Percentiles rank a stretch among this genome's conserved stretches.
Conservation (phyloP, 306 rosid species). For the Trichosanthes cucumerina region DNA sequence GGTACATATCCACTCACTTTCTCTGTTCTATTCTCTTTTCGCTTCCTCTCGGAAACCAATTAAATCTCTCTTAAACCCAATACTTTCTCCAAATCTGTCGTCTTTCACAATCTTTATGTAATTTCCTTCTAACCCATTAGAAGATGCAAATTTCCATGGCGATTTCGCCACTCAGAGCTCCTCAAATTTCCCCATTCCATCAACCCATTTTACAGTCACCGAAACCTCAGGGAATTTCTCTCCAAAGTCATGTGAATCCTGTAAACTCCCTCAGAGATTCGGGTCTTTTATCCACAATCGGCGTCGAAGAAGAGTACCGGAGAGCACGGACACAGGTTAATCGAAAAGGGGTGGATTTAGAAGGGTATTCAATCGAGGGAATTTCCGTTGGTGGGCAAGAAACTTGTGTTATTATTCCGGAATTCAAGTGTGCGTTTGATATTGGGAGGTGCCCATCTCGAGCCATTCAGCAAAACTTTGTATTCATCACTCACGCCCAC, state of each 20-base stretch:
- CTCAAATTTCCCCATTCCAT: slow-evolving; percentile 41
- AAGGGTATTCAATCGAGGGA: slow-evolving; percentile 71
- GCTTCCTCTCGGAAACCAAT: not conserved
- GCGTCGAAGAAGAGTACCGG: slow-evolving; percentile 84
- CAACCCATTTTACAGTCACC: slow-evolving; percentile 29
- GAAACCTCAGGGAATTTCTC: slow-evolving; percentile 21
- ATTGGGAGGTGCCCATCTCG: slow-evolving; percentile 77
- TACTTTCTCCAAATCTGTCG: not conserved
- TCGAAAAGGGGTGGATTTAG: slow-evolving; percentile 66
- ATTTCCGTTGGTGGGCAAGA: slow-evolving; percentile 87
- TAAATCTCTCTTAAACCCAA: slow-evolving; percentile 1
- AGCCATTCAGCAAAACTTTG: slow-evolving; percentile 77
- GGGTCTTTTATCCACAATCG: slow-evolving; percentile 48
- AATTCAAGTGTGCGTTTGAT: slow-evolving; percentile 85
- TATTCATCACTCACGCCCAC: slow-evolving; percentile 89
- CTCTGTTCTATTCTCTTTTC: not conserved
- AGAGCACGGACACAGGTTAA: slow-evolving; percentile 64
- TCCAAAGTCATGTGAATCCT: slow-evolving; percentile 22
- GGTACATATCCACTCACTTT: not conserved
- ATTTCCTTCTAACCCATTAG: not conserved
- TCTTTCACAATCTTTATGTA: not conserved
- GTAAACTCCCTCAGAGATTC: slow-evolving; percentile 46
- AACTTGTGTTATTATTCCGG: slow-evolving; percentile 80
- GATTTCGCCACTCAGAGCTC: slow-evolving; percentile 38
- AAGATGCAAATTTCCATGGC: slow-evolving; percentile 47